Percentiles rank a stretch among this genome's conserved stretches.
Evolutionary conservation across 2,329 filamentous ascomycete species (phyloP).

Genomic region (Venturia aucupariae): DNA sequence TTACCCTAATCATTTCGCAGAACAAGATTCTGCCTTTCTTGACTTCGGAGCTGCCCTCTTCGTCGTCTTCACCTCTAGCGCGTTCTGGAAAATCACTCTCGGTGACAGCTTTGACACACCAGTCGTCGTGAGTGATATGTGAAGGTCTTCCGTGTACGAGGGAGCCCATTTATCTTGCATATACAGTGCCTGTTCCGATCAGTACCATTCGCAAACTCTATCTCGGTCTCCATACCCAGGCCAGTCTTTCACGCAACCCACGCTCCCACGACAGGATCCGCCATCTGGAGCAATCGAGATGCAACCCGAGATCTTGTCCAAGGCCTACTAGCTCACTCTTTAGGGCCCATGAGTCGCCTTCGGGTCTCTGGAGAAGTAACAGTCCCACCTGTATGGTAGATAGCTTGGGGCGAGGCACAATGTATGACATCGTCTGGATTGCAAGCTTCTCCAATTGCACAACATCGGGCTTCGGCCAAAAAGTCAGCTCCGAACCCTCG

Average conservation of each 20-base stretch:
- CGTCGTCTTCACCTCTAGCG: slow-evolving; percentile 25
- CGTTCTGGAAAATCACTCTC: slow-evolving; percentile 36
- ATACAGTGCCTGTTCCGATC: slow-evolving; percentile 33
- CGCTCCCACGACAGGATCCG: slow-evolving; percentile 55
- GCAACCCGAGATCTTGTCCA: slow-evolving; percentile 31
- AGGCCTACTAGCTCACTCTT: slow-evolving; percentile 30
- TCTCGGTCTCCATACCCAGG: slow-evolving; percentile 43
- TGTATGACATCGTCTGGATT: slow-evolving; percentile 28
- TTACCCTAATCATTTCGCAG: slow-evolving; percentile 43
- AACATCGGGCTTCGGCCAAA: too few species aligned
- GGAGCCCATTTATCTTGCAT: slow-evolving; percentile 57
- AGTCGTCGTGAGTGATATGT: slow-evolving; percentile 45
- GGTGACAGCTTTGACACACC: slow-evolving; percentile 42
- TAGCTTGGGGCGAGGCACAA: slow-evolving; percentile 31
- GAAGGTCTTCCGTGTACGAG: slow-evolving; percentile 49
- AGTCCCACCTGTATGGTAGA: slow-evolving; percentile 33
- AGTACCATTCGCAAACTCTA: neutral
- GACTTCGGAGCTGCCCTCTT: slow-evolving; percentile 27
- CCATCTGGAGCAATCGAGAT: slow-evolving; percentile 53
- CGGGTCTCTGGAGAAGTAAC: slow-evolving; percentile 29
- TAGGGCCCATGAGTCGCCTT: slow-evolving; percentile 25
- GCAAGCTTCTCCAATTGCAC: slow-evolving; percentile 25
- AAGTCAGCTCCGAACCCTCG: too few species aligned
- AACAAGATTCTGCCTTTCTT: slow-evolving; percentile 34
- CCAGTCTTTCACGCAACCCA: slow-evolving; percentile 50